Conservation (phyloP, 108 stramenopile species). For the Cylindrotheca fusiformis region DNA sequence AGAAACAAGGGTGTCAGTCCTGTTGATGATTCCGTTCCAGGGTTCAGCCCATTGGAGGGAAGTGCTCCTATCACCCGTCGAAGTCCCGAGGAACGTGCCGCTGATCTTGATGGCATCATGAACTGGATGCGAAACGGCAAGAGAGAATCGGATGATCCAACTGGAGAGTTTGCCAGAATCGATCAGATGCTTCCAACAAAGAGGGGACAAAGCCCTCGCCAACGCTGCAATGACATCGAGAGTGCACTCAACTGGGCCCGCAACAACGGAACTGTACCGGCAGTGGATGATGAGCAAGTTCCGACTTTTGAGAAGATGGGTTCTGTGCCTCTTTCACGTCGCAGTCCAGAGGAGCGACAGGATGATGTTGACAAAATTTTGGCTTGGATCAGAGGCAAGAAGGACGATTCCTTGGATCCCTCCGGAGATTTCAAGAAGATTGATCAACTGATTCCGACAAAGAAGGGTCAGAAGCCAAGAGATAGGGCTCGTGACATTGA, state of each 20-base stretch:
- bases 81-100: slow-evolving; percentile 15
- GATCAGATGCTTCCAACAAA: slow-evolving; percentile 18
- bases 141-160: not conserved
- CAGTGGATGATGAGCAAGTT: slow-evolving; percentile 2
- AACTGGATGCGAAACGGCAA: slow-evolving; percentile 10
- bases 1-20: slow-evolving; percentile 22
- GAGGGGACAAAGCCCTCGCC: slow-evolving; percentile 8
- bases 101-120: slow-evolving; percentile 10
- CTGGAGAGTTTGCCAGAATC: slow-evolving; percentile 8
- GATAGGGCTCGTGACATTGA: slow-evolving; percentile 26
- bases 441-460: not conserved
- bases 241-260: slow-evolving; percentile 27
- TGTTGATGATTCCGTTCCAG: slow-evolving; percentile 8
- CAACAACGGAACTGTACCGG: slow-evolving; percentile 3
- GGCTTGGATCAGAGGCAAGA: slow-evolving; percentile 16
- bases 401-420: slow-evolving; percentile 1
- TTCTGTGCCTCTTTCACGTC: slow-evolving; percentile 18
- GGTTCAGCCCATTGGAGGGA: slow-evolving; percentile 7
- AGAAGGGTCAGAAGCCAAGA: slow-evolving; percentile 7
- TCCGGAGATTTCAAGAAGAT: slow-evolving; percentile 5
- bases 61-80: slow-evolving; percentile 10
- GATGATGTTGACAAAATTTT: slow-evolving; percentile 15
- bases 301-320: slow-evolving; percentile 9
- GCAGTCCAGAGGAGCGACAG: slow-evolving; percentile 16
- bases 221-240: slow-evolving; percentile 24